Conservation (phyloP, 2,329 filamentous ascomycete species). For the Incumbomyces delicatus region DNA sequence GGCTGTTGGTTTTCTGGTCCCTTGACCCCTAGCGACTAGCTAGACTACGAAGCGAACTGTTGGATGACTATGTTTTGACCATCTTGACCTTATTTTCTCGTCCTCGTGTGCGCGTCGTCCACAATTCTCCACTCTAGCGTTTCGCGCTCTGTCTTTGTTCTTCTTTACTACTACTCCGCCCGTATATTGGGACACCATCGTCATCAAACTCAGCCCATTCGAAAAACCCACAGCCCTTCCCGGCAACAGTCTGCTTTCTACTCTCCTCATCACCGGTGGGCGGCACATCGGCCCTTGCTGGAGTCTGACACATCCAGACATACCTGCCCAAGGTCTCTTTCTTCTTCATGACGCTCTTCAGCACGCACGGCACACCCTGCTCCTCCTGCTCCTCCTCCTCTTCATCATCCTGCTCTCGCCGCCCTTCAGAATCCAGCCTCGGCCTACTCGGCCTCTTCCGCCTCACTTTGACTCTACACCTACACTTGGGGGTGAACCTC, state of each 20-base stretch:
- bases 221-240: constrained; percentile 63
- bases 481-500: constrained; percentile 64
- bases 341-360: constrained; percentile 72
- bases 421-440: too few species aligned
- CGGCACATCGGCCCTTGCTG: constrained; percentile 41
- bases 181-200: constrained; percentile 64
- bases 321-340: constrained; percentile 68
- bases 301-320: constrained; percentile 87
- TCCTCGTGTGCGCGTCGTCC: too few species aligned
- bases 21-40: too few species aligned
- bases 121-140: too few species aligned
- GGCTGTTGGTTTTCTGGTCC: too few species aligned
- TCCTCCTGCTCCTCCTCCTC: background rate
- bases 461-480: constrained; percentile 44
- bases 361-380: constrained; percentile 46
- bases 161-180: constrained; percentile 28
- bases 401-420: background rate
- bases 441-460: too few species aligned
- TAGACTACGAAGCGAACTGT: too few species aligned
- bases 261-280: constrained; percentile 12
- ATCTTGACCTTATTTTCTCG: too few species aligned
- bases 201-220: constrained; percentile 81
- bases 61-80: too few species aligned
- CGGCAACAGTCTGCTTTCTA: constrained; percentile 16
- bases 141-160: background rate